These are phyloP conservation scores for Candida coquimbonensis DNA, from an alignment of 805 yeast species.

Conservation along the genomic window DNA sequence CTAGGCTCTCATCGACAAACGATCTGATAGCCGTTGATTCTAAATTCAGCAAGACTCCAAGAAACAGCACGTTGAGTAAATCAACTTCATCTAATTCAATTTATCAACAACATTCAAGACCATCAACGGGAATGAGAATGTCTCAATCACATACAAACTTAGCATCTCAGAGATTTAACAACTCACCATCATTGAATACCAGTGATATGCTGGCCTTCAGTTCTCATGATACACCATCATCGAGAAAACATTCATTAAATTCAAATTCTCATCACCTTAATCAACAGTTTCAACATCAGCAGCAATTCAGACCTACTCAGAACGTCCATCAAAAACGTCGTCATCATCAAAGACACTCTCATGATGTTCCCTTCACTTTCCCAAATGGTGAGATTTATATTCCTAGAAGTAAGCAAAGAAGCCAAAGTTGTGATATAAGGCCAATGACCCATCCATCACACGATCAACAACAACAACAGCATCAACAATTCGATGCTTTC, in stretches of 20 bases:
- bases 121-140: neutral
- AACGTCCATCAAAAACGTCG: slow-evolving; percentile 1
- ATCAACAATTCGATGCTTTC: neutral
- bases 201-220: slow-evolving; percentile 1
- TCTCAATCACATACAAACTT: neutral
- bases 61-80: neutral
- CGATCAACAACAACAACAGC: neutral
- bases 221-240: neutral
- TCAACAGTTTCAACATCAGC: neutral
- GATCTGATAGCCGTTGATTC: slow-evolving; percentile 16
- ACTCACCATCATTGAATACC: neutral
- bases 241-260: slow-evolving; percentile 2
- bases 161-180: slow-evolving; percentile 1
- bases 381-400: slow-evolving; percentile 26
- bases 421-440: slow-evolving; percentile 11
- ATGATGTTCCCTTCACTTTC: slow-evolving; percentile 20
- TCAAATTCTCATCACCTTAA: neutral
- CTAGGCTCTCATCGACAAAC: slow-evolving; percentile 19
- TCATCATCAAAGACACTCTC: slow-evolving; percentile 4
- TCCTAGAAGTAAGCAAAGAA: slow-evolving; percentile 22
- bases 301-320: neutral
- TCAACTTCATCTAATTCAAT: slow-evolving; percentile 3
- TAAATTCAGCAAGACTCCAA: neutral
- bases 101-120: slow-evolving; percentile 2
- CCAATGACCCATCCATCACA: slow-evolving; percentile 1